Evolutionary conservation across 108 stramenopile species (phyloP).

Genomic region (Skeletonema grethae): DNA sequence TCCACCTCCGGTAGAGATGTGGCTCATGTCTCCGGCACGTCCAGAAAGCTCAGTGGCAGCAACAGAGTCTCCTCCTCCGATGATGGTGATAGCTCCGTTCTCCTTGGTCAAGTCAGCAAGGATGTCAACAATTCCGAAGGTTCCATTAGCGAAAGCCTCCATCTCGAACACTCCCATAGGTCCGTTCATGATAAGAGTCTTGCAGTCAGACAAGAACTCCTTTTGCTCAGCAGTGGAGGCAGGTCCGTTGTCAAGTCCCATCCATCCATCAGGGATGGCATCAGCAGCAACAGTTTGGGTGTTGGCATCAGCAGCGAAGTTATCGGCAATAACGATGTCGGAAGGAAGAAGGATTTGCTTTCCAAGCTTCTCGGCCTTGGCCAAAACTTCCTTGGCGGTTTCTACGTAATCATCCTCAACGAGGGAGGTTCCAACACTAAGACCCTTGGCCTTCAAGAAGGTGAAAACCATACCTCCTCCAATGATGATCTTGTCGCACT

Average conservation of each 20-base stretch:
- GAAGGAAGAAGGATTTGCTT: conserved; percentile 93
- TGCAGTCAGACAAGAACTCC: conserved; percentile 87
- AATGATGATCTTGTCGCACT: conserved; percentile 98
- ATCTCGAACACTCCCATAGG: conserved; percentile 99
- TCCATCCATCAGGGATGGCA: conserved; percentile 99
- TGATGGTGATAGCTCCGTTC: conserved; percentile 95
- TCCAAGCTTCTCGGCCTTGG: conserved; percentile 91
- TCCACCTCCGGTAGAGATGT: conserved; percentile 99
- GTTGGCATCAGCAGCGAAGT: conserved; percentile 90
- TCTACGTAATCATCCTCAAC: conserved; percentile 98
- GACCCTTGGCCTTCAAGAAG: conserved; percentile 98
- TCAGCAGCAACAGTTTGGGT: conserved; percentile 81
- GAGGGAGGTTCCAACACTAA: conserved; percentile 89
- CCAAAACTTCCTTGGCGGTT: conserved; percentile 95
- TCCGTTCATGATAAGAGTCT: conserved; percentile 99
- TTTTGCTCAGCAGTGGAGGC: conserved; percentile 85
- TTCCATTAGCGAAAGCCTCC: conserved; percentile 94
- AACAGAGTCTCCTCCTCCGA: conserved; percentile 99
- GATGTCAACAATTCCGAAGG: conserved; percentile 93
- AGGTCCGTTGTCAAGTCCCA: conserved; percentile 99
- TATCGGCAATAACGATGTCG: conserved; percentile 95
- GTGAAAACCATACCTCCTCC: conserved; percentile 99
- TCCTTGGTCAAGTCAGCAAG: conserved; percentile 92
- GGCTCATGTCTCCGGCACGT: conserved; percentile 95
- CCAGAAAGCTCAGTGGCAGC: conserved; percentile 94